phyloP scores from a whole-genome alignment of 495 filamentous ascomycete genomes.

The Podospora conica region DNA sequence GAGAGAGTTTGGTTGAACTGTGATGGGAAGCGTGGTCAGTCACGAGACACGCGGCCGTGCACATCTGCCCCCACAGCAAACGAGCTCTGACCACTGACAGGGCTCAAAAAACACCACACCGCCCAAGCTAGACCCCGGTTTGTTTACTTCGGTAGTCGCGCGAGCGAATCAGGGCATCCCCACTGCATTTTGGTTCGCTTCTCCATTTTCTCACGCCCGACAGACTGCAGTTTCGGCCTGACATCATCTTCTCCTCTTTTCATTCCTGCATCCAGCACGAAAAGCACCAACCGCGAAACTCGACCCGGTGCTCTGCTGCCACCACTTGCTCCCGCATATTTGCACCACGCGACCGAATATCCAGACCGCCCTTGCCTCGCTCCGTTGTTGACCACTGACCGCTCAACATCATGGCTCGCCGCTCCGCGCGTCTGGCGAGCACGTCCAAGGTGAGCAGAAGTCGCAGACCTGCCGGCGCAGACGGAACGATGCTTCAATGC shows the following conservation, averaged over 20 bases:
- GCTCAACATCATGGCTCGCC: constrained; percentile 36
- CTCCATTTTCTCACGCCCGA: constrained; percentile 10
- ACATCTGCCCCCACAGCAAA: background rate
- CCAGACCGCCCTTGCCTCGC: background rate
- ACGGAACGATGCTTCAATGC: background rate
- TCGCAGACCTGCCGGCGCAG: background rate
- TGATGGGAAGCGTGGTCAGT: background rate
- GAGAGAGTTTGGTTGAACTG: background rate
- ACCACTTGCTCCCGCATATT: background rate
- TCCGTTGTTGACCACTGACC: background rate
- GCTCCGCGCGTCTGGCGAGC: constrained; percentile 46
- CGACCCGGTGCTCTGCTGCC: background rate
- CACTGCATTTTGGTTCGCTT: constrained; percentile 11
- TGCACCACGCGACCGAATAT: background rate
- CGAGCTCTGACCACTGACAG: background rate
- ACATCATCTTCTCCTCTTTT: constrained; percentile 22
- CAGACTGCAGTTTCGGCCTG: constrained; percentile 14
- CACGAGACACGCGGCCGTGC: background rate
- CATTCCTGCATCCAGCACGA: constrained; percentile 26
- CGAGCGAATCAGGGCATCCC: constrained; percentile 25
- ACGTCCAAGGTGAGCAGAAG: constrained; percentile 34
- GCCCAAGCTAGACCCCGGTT: constrained; percentile 14
- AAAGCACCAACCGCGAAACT: constrained; percentile 4
- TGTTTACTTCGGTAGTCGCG: constrained; percentile 25
- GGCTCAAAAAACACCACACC: background rate